Conservation (phyloP, 768 basidiomycete genomes). For the Auricularia sp. region DNA sequence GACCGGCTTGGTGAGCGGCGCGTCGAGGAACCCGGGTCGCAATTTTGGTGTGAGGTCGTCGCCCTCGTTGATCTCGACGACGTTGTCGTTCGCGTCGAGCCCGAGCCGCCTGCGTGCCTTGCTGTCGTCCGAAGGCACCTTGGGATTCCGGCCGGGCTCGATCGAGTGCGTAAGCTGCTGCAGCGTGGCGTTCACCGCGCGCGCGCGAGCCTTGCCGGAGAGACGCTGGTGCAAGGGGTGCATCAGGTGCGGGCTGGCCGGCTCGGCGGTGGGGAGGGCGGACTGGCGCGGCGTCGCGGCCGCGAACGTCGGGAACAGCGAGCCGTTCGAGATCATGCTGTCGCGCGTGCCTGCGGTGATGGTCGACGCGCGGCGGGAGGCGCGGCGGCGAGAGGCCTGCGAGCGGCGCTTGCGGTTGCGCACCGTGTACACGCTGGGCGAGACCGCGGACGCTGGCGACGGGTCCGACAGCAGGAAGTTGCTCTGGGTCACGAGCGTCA, state of each 20-base stretch:
- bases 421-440: background rate
- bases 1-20: background rate
- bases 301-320: background rate
- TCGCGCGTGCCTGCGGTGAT: background rate
- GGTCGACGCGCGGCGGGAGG: background rate
- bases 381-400: background rate
- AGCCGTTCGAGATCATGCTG: background rate
- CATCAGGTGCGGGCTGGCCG: background rate
- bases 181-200: background rate
- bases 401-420: background rate
- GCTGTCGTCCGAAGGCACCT: background rate
- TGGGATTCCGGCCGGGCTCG: background rate
- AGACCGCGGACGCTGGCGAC: background rate
- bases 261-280: background rate
- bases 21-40: background rate
- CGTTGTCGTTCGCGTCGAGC: background rate
- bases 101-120: background rate
- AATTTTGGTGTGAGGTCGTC: background rate
- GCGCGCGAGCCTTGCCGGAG: background rate
- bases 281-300: background rate
- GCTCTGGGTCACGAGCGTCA: background rate
- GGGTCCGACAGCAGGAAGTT: background rate
- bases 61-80: background rate
- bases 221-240: background rate
- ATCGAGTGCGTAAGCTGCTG: background rate